Evolutionary conservation across 768 basidiomycete species (phyloP).

Genomic region (Tephrocybe rancida): DNA sequence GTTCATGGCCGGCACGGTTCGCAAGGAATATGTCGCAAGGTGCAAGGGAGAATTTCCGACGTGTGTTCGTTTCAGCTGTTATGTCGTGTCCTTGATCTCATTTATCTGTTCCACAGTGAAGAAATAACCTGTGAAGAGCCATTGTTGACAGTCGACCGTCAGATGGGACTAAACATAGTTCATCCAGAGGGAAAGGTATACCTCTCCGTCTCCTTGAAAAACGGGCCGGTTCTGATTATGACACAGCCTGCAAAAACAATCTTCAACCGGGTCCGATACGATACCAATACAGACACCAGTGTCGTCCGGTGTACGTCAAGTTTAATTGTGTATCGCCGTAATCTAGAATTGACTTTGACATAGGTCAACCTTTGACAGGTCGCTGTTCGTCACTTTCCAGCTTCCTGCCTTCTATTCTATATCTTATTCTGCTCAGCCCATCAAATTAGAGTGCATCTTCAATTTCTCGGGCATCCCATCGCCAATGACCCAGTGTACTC

Average conservation of each 20-base stretch:
- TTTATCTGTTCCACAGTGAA: conserved; percentile 44
- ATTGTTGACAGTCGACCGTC: conserved; percentile 88
- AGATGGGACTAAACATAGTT: conserved; percentile 96
- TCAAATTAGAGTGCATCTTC: conserved; percentile 96
- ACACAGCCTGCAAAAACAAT: conserved; percentile 83
- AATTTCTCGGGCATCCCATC: conserved; percentile 91
- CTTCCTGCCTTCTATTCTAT: conserved; percentile 8
- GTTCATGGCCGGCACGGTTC: conserved; percentile 79
- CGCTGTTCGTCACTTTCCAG: conserved; percentile 64
- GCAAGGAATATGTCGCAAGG: conserved; percentile 92
- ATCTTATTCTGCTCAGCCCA: conserved; percentile 61
- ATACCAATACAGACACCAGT: conserved; percentile 77
- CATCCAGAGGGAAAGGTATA: conserved; percentile 91
- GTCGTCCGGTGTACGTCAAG: conserved; percentile 74
- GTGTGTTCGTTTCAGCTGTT: conserved; percentile 45
- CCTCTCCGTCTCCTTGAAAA: background rate
- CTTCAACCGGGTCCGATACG: conserved; percentile 83
- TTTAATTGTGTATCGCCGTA: conserved; percentile 4
- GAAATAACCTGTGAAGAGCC: conserved; percentile 87
- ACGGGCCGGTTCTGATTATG: background rate
- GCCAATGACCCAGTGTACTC: conserved; percentile 96
- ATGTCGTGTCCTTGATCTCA: background rate
- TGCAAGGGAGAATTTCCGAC: conserved; percentile 84
- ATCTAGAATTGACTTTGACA: background rate
- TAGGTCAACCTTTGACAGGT: conserved; percentile 89